phyloP scores from a whole-genome alignment of 306 rosid species.

The Gastrolobium bilobum region DNA sequence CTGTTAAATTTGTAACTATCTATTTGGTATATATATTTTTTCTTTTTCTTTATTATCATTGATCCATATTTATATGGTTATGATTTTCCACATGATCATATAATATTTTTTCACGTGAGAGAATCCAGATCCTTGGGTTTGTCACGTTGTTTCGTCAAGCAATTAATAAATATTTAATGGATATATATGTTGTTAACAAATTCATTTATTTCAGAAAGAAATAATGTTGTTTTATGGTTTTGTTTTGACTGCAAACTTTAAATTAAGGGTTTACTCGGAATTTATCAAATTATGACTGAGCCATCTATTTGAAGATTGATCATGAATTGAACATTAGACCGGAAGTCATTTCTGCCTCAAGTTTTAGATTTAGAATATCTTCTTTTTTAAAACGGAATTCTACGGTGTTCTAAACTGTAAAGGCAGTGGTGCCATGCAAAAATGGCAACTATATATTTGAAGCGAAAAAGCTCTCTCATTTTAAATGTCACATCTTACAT shows the following conservation, averaged over 20 bases:
- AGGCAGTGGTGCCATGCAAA: not conserved
- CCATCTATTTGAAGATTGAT: constrained; percentile 31
- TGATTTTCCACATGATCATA: no score
- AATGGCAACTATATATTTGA: not conserved
- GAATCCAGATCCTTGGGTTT: not conserved
- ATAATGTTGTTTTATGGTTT: not conserved
- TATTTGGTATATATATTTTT: no score
- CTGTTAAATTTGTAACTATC: no score
- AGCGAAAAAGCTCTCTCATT: no score
- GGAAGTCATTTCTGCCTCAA: not conserved
- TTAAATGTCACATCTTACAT: no score
- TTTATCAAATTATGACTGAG: constrained; percentile 45
- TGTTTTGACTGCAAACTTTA: not conserved
- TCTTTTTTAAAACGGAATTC: not conserved
- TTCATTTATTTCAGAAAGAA: not conserved
- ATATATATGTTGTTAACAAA: no score
- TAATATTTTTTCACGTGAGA: no score
- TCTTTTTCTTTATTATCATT: no score
- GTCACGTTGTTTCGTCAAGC: not conserved
- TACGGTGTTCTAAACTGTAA: not conserved
- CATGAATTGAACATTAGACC: not conserved
- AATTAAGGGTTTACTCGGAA: not conserved
- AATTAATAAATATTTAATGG: not conserved
- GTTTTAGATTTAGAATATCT: not conserved
- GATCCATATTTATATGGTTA: no score